phyloP scores from a whole-genome alignment of 208 protist genomes.

The Acanthamoeba triangularis region DNA sequence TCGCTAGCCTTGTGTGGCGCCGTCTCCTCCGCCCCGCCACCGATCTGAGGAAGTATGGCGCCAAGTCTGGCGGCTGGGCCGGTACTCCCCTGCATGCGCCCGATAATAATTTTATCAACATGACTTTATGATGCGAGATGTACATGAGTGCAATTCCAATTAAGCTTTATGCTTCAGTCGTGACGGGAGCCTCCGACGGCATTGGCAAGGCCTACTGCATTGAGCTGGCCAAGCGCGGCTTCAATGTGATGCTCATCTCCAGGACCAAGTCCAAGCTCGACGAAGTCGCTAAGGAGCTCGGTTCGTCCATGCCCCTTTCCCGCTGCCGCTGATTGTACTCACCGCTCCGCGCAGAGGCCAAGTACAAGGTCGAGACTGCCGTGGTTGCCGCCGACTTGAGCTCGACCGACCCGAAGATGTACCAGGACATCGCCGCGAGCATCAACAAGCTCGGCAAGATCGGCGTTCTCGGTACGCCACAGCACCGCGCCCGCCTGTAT shows the following conservation, averaged over 20 bases:
- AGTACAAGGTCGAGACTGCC: constrained; percentile 91
- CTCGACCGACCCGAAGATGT: constrained; percentile 88
- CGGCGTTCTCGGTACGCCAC: constrained; percentile 79
- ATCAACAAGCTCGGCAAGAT: constrained; percentile 58
- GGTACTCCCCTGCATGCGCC: too few relatives aligned
- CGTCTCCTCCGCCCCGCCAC: constrained; percentile 60
- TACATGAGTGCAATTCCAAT: too few relatives aligned
- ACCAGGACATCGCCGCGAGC: constrained; percentile 87
- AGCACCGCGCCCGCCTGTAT: background rate
- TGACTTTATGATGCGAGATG: too few relatives aligned
- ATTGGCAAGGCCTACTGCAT: constrained; percentile 95
- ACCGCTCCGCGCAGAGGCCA: constrained; percentile 73
- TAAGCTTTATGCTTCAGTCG: constrained; percentile 90
- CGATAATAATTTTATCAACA: background rate
- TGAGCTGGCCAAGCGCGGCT: constrained; percentile 94
- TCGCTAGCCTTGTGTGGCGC: background rate
- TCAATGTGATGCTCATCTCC: constrained; percentile 95
- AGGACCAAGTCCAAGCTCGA: constrained; percentile 95
- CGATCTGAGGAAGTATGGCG: constrained; percentile 65
- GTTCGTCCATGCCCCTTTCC: background rate
- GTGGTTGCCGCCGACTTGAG: constrained; percentile 94
- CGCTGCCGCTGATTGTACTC: background rate
- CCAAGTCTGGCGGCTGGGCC: constrained; percentile 45
- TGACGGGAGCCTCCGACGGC: constrained; percentile 97
- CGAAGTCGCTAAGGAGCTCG: constrained; percentile 90